Evolutionary conservation across 2,329 filamentous ascomycete species (phyloP), one percentile per base, ranked within the genome.

Genomic region (Colletotrichum sp.): DNA sequence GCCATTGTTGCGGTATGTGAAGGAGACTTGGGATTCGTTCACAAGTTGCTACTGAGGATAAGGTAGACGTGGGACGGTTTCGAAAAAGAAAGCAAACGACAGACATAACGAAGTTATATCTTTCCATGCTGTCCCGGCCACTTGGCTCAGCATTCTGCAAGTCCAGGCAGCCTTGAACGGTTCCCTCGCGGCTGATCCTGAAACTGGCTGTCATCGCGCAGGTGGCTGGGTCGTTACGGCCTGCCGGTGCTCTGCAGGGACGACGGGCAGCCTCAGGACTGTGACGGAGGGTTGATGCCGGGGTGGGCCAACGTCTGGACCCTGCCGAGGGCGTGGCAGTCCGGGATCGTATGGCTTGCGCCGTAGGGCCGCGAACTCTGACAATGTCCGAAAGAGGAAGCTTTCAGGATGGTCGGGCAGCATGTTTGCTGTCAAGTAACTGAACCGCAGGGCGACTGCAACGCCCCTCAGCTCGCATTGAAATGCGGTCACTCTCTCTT

Each of bases 171-270:
- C 32, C 57, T 24, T 32, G 28, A 65, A 28, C 39, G 18, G 32
- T 26, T 65, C 57, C 28, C 32, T 52, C 43, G 28, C 39, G 59
- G 43, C 64, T 59, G 43, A 36, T 60, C 64, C 69, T 73, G 70
- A 75, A 75, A 73, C 70, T 52, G 21, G 21, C 34, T 69, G 34
- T 59, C 70, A 73, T 69, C 73, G 64, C 69, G 64, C 73, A 73
- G 43, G 59, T 73, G 73, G 59, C 73, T 75, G 43, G 69, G 57
- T 68, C 59, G 43, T 73, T 63, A 61, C 55, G 48, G 30, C 32
- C 59, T 72, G 34, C 64, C 32, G 26, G 64, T 55, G 59, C 21
- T 60, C 32, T 60, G 64, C 64, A 64, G 39, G 43, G 64, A 68
- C 43, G 48, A n/a, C 48, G 55, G 30, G 26, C 61, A 36, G 39